Evolutionary conservation across 345 rosid genomes (phyloP), one percentile per base, ranked within the genome.

Genomic region (Brassica cretica): DNA sequence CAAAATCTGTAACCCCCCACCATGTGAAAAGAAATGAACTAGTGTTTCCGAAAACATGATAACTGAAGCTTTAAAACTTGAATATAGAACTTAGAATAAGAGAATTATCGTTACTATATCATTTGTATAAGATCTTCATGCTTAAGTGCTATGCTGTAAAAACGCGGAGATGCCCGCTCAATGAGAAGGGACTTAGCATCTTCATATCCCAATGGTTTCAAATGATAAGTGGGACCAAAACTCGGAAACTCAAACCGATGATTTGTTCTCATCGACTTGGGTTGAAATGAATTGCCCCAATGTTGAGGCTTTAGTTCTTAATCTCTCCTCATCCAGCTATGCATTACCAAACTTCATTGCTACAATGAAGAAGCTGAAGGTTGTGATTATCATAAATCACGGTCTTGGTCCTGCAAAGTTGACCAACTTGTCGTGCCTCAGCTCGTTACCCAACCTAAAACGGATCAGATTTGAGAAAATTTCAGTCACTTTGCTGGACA

Each of bases 161-260:
- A n/a, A n/a, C n/a, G n/a, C n/a, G n/a, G n/a, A n/a, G n/a, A n/a
- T n/a, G n/a, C n/a, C n/a, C n/a, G n/a, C n/a, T n/a, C n/a, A n/a
- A 7, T 37, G 55, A 92, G 87, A 75, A 90, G 87, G 33, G 70
- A 32, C 75, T 19, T 56, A 0, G 93, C 84, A 70, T 84, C 81
- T 63, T 77, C 58, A 32, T 75, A 69, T 55, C 74, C 67, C 69
- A 88, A 71, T 16, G 86, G 83, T 4, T 80, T 39, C 80, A 89
- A 65, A 65, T 32, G 65, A 78, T 80, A 59, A 2, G 32, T 71
- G 11, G 35, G 32, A 15, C 74, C 84, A 55, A 84, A 87, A 44
- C 75, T 32, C 8, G 78, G 89, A 46, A 89, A 87, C 1, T 5
- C 70, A 66, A 10, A 84, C 66, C 90, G 85, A 67, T 21, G 24